Evolutionary conservation across 768 basidiomycete species (phyloP), one percentile per base, ranked within the genome.

Genomic region (Ramaria sp.): DNA sequence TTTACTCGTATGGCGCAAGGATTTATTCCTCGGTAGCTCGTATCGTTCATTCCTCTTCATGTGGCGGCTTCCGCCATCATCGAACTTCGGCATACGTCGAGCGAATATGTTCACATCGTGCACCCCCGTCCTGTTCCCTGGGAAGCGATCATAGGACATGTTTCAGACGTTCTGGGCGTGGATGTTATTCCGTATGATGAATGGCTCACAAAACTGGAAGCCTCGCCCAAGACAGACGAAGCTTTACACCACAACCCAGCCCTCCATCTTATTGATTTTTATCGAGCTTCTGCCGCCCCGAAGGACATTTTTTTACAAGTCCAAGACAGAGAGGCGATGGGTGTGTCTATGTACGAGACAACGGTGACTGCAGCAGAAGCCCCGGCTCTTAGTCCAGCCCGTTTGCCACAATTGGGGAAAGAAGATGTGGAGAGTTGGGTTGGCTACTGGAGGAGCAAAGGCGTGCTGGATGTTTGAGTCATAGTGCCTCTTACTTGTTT

Each of bases 221-320:
- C n/a, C n/a, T n/a, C n/a, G n/a, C n/a, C n/a, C n/a, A n/a, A n/a
- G n/a, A n/a, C n/a, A n/a, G n/a, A n/a, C n/a, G n/a, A n/a, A n/a
- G n/a, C n/a, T n/a, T n/a, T n/a, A n/a, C n/a, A n/a, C n/a, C n/a
- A n/a, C n/a, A n/a, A n/a, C n/a, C n/a, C n/a, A n/a, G n/a, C n/a
- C n/a, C n/a, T n/a, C n/a, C n/a, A n/a, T n/a, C n/a, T n/a, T n/a
- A n/a, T n/a, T n/a, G n/a, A n/a, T n/a, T n/a, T n/a, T n/a, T n/a
- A n/a, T n/a, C n/a, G n/a, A n/a, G n/a, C 55, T 69, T 65, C 59
- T 59, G 59, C 32, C 59, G 60, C 27, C 58, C 57, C 39, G 50
- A 59, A 24, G 57, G 58, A 44, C 6, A 22, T 32, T 42, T 8
- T 2, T n/a, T n/a, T n/a, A 8, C 22, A 44, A 24, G 27, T 41